Evolutionary conservation across 352 stramenopile species (phyloP).

Genomic region (Phytophthora pisi): DNA sequence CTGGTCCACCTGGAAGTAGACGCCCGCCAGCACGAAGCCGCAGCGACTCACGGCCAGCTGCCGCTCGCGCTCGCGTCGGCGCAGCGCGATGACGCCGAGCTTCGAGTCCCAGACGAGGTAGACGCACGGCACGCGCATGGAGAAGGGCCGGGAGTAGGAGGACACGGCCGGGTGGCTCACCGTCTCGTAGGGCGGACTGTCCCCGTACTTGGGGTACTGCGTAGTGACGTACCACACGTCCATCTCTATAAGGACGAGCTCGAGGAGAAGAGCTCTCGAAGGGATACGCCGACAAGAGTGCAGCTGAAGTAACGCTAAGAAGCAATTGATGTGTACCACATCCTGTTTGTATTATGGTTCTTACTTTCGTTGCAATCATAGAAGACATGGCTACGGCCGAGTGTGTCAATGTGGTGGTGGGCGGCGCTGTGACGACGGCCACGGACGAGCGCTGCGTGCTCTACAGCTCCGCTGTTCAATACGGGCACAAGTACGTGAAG

Average conservation of each 20-base stretch:
- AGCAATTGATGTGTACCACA: slow-evolving; percentile 5
- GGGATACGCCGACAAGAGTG: slow-evolving; percentile 5
- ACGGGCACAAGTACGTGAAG: slow-evolving; percentile 19
- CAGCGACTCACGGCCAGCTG: slow-evolving; percentile 80
- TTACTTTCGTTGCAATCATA: slow-evolving; percentile 5
- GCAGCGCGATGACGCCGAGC: slow-evolving; percentile 73
- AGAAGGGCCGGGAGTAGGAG: slow-evolving; percentile 45
- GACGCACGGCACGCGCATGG: slow-evolving; percentile 63
- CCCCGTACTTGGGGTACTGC: slow-evolving; percentile 61
- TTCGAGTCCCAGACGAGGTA: slow-evolving; percentile 76
- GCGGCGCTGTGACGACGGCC: not conserved
- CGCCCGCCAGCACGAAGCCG: slow-evolving; percentile 77
- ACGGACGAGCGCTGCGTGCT: slow-evolving; percentile 38
- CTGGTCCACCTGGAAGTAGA: slow-evolving; percentile 68
- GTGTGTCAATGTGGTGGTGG: not conserved
- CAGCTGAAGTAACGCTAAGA: slow-evolving; percentile 12
- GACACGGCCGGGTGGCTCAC: slow-evolving; percentile 62
- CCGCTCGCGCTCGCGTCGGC: slow-evolving; percentile 66
- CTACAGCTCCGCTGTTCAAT: slow-evolving; percentile 20
- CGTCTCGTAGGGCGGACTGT: slow-evolving; percentile 62
- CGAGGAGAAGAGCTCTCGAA: too few species aligned
- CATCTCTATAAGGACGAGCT: too few species aligned
- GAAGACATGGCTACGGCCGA: slow-evolving; percentile 27
- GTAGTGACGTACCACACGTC: slow-evolving; percentile 75
- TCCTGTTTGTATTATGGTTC: not conserved